Base-by-base conservation (phyloP, 202 grass and related monocot species). In the Setaria viridis region DNA sequence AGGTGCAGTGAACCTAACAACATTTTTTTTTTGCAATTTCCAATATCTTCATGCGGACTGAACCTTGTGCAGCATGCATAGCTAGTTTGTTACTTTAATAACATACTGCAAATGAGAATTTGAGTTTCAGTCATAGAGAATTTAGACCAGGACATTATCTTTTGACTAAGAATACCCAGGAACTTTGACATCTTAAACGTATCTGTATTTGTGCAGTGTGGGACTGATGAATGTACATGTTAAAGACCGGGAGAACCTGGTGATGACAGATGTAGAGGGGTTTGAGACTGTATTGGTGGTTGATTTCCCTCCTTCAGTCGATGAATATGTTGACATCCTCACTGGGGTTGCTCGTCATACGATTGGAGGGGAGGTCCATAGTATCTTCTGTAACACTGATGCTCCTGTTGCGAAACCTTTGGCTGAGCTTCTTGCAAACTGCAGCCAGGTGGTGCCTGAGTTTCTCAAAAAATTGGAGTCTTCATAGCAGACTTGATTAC, bases 311-410 rank as follows among this genome's bases (percentile, higher is more conserved):
- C 63, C 87, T 63, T 85, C 92, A 43, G 48, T 90, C 0, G 85
- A 95, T 2, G 92, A 93, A 51, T 97, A 97, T 54, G 37, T 51
- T 6, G 82, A 91, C 25, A 86, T 95, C 59, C 85, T 95, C 15
- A 83, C 63, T 0, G 83, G 56, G 9, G 71, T 79, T 63, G 79
- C 92, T 30, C 82, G 91, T 46, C 90, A 91, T 82, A 80, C 74
- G 0, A 83, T 90, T 56, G 74, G 33, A 16, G 95, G 95, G 25
- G 84, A 80, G 55, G 60, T 97, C 20, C 95, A 97, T 53, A 88
- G 87, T 78, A 77, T 95, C 60, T 85, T 97, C 33, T 91, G 47
- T 11, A 72, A 82, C 12, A 11, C 70, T 62, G 90, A 97, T 83
- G 82, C 87, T n/a, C 17, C 78, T 80, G 65, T 90, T 16, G 89